Evolutionary conservation across 257 asterid genomes (phyloP).

Genomic region (Marsdenia floribunda): DNA sequence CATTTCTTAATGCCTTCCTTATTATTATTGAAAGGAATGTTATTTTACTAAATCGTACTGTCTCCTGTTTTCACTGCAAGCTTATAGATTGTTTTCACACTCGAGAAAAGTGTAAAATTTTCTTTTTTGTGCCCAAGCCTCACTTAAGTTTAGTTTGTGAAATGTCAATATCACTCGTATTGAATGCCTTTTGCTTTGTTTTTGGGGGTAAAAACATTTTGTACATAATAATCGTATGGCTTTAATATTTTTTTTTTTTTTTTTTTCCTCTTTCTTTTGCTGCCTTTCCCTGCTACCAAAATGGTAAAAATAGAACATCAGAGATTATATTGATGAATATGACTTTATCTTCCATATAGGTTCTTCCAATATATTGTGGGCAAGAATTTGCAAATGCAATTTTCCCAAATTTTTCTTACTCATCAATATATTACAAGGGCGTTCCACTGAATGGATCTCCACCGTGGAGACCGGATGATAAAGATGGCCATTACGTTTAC

Average conservation of each 20-base stretch:
- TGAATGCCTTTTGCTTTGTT: neutral
- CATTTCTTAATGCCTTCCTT: neutral
- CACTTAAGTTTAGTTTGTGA: neutral
- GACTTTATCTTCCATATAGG: slow-evolving; percentile 37
- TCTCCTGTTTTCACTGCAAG: neutral
- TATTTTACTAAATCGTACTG: neutral
- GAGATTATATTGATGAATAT: neutral
- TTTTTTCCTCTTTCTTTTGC: neutral
- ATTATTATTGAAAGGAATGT: neutral
- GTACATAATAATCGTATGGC: neutral
- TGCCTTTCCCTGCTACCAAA: neutral
- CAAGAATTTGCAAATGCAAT: slow-evolving; percentile 51
- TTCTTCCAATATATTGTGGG: slow-evolving; percentile 57
- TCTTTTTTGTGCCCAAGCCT: neutral
- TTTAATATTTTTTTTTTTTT: neutral
- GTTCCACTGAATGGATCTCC: slow-evolving; percentile 68
- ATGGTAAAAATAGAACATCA: neutral
- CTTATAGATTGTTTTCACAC: neutral
- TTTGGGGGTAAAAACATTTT: neutral
- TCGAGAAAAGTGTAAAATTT: neutral
- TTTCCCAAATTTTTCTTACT: slow-evolving; percentile 57
- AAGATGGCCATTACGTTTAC: slow-evolving; percentile 77
- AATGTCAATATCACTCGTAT: neutral
- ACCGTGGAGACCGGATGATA: slow-evolving; percentile 82
- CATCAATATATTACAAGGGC: slow-evolving; percentile 74